Base-by-base conservation (phyloP, 352 stramenopile species). In the Phytopythium vexans region DNA sequence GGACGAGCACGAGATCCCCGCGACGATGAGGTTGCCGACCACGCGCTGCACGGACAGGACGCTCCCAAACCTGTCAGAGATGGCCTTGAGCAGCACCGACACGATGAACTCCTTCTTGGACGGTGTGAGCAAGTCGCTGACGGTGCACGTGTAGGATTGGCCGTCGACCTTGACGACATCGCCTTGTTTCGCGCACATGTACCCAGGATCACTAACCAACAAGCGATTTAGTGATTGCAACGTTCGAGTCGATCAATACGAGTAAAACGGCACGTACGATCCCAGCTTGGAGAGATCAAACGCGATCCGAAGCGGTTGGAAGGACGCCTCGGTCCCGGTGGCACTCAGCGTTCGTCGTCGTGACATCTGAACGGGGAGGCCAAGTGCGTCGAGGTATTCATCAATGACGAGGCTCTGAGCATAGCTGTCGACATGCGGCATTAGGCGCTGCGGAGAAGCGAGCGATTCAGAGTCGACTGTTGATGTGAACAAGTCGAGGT, bases 201-300 rank as follows among this genome's bases (percentile, higher is more conserved):
- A 87, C 2, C 78, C 77, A 1, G 78, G 68, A 53, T 92, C 82
- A 15, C 74, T 92, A 53, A 12, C 16, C 21, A 42, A 14, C 49
- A 35, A 56, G 3, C 6, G 4, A 44, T 46, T 15, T 36, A 32
- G 31, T 37, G 11, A 35, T 51, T 36, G 4, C 3, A 41, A 16
- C 1, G 14, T 42, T 11, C 21, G 7, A 46, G 15, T 31, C 1
- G 1, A 35, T 15, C 21, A 3, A 48, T 16, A 11, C 4, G 1
- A 39, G 11, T 38, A 4, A 8, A 21, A 3, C 5, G 8, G 14
- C 8, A 31, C 67, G 54, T 73, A 84, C 75, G 62, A 78, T 21
- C 55, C 72, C 16, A 92, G 74, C 41, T 88, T 89, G 6, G 82
- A 92, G 0, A 89, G 49, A 31, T 92, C 82, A 31, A 92, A 92